Evolutionary conservation across 371 early-diverging fungal genomes (phyloP).

Genomic region (Capillidium rhysosporum): DNA sequence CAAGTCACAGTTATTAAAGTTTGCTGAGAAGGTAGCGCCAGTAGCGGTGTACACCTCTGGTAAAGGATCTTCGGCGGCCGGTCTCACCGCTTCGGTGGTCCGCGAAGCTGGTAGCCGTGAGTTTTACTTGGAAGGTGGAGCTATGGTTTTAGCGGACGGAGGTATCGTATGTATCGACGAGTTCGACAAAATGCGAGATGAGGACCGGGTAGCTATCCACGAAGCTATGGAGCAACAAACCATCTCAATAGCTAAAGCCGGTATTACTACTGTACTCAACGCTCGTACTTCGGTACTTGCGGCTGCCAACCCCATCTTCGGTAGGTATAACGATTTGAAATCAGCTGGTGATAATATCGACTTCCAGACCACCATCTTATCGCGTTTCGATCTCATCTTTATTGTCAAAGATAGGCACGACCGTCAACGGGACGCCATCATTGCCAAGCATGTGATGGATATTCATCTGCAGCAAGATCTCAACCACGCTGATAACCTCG

Average conservation of each 20-base stretch:
- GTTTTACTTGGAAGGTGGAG: conserved; percentile 99
- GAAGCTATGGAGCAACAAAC: conserved; percentile 99
- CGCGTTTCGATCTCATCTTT: conserved; percentile 95
- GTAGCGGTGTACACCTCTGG: conserved; percentile 98
- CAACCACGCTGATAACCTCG: conserved; percentile 24
- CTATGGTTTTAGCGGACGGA: conserved; percentile 99
- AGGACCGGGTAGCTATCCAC: conserved; percentile 99
- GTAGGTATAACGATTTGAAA: conserved; percentile 98
- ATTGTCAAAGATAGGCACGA: conserved; percentile 86
- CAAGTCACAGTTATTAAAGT: conserved; percentile 97
- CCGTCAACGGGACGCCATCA: conserved; percentile 48
- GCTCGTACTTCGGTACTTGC: conserved; percentile 97
- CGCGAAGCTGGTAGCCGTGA: conserved; percentile 72
- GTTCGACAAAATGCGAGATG: conserved; percentile 99
- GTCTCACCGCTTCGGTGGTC: conserved; percentile 97
- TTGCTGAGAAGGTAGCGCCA: conserved; percentile 93
- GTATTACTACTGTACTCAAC: conserved; percentile 98
- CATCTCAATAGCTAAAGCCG: conserved; percentile 99
- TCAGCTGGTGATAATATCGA: conserved; percentile 96
- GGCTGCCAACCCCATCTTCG: conserved; percentile 99
- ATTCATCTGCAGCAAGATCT: conserved; percentile 66
- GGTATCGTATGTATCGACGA: conserved; percentile 99
- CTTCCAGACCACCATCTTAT: conserved; percentile 97
- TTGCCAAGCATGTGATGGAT: conserved; percentile 82
- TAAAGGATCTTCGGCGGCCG: conserved; percentile 96